Conservation (phyloP, 768 basidiomycete genomes). For the Trametes meyenii region DNA sequence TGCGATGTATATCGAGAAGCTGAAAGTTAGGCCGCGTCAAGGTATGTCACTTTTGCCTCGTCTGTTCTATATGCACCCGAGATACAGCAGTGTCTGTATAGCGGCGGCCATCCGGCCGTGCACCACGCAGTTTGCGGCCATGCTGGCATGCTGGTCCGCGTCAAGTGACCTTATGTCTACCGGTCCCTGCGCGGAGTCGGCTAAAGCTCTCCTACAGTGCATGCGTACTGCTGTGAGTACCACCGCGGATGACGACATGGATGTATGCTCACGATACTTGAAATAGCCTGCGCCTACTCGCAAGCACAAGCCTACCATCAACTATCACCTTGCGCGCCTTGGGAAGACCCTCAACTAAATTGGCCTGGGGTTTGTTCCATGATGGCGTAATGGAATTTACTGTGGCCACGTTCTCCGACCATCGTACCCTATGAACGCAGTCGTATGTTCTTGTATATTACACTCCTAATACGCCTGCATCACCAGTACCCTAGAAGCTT, state of each 20-base stretch:
- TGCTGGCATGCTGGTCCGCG: slow-evolving; percentile 90
- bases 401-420: too few species aligned
- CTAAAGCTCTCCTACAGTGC: slow-evolving; percentile 70
- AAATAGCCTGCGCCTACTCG: slow-evolving; percentile 68
- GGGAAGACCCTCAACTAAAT: slow-evolving; percentile 72
- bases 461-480: background rate
- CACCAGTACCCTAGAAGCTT: too few species aligned
- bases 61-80: slow-evolving; percentile 3
- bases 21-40: slow-evolving; percentile 80
- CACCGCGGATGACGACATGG: slow-evolving; percentile 1
- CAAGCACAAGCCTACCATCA: slow-evolving; percentile 75
- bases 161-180: slow-evolving; percentile 60
- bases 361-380: too few species aligned
- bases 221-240: slow-evolving; percentile 80
- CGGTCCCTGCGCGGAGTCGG: slow-evolving; percentile 56
- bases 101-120: slow-evolving; percentile 58
- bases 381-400: too few species aligned
- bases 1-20: slow-evolving; percentile 65
- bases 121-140: slow-evolving; percentile 66
- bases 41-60: slow-evolving; percentile 42
- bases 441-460: background rate
- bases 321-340: slow-evolving; percentile 86
- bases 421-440: too few species aligned
- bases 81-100: slow-evolving; percentile 30
- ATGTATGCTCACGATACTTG: slow-evolving; percentile 5